Evolutionary conservation across 768 basidiomycete genomes (phyloP).

Genomic region (Leccinum incarnatum): DNA sequence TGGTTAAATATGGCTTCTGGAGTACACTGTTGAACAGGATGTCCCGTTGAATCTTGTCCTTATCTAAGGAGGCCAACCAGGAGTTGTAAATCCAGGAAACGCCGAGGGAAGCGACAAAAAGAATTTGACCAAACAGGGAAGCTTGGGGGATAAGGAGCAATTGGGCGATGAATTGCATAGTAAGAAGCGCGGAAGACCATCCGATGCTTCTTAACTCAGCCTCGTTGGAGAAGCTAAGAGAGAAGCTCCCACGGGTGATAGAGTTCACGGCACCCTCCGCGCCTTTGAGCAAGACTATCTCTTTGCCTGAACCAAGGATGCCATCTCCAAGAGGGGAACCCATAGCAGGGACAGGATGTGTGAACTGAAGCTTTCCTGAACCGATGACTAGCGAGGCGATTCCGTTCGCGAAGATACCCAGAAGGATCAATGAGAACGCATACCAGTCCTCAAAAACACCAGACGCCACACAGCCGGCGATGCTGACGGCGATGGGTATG

Average conservation of each 20-base stretch:
- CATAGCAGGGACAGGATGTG: constrained; percentile 25
- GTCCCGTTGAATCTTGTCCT: constrained; percentile 14
- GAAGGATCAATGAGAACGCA: constrained; percentile 33
- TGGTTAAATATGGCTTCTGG: constrained; percentile 11
- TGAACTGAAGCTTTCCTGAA: constrained; percentile 29
- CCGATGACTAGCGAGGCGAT: constrained; percentile 23
- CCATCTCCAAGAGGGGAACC: constrained; percentile 32
- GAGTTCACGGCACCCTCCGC: constrained; percentile 31
- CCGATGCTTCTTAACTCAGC: not conserved
- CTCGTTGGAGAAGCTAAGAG: constrained; percentile 14
- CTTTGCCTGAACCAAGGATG: constrained; percentile 19
- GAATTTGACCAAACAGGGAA: not conserved
- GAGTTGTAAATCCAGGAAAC: constrained; percentile 1
- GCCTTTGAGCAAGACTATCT: constrained; percentile 31
- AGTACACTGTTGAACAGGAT: constrained; percentile 13
- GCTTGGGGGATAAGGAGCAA: not conserved
- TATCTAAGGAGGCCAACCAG: constrained; percentile 31
- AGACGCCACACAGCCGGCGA: constrained; percentile 28
- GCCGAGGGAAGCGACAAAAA: not conserved
- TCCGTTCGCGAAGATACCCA: constrained; percentile 33
- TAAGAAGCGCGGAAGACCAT: not conserved
- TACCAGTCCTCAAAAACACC: constrained; percentile 34
- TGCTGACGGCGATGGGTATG: constrained; percentile 31
- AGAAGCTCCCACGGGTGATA: constrained; percentile 33
- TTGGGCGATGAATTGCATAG: not conserved